Evolutionary conservation across 768 basidiomycete species (phyloP), one percentile per base, ranked within the genome.

Genomic region (Omphalotus guepiniiformis): DNA sequence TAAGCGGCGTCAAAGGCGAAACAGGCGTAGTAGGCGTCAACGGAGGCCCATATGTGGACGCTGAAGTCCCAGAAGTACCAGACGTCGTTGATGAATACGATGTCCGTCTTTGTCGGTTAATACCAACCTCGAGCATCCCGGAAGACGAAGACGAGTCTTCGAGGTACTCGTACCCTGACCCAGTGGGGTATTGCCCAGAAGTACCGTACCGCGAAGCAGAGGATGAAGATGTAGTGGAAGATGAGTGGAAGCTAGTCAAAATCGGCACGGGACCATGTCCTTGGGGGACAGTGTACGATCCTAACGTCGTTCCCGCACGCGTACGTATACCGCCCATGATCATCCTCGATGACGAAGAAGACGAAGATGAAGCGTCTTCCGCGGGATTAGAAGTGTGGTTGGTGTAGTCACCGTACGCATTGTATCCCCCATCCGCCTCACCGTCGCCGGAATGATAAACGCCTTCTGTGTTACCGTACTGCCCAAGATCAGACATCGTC

Each of bases 241-340:
- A 47, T 22, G 30, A 39, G n/a, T 32, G 27, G 38, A 38, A 29
- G 46, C 19, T 13, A 28, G 16, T 6, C 46, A 38, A 32, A 36
- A 32, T 21, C 46, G 21, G 7, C n/a, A 9, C 9, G 11, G 6
- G 25, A 39, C 8, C 16, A 27, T 39, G 13, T 15, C 25, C 13
- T 23, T 19, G n/a, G 4, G 28, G 44, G 4, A 18, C 27, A 37
- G 12, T 36, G 23, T n/a, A 30, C 46, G 19, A 38, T 23, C 45
- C 45, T 13, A 47, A 9, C 6, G 46, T 39, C 2, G 46, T 39
- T 18, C 37, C 46, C 3, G 46, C 46, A 21, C 38, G 46, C 15
- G 46, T 47, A 39, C 46, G 46, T 12, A 47, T 47, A 30, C 44
- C 44, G 19, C 18, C 44, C 25, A 29, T n/a, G n/a, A n/a, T n/a